These are phyloP conservation scores for Ogataea haglerorum DNA, from an alignment of 805 yeast species.

Conservation along the genomic window DNA sequence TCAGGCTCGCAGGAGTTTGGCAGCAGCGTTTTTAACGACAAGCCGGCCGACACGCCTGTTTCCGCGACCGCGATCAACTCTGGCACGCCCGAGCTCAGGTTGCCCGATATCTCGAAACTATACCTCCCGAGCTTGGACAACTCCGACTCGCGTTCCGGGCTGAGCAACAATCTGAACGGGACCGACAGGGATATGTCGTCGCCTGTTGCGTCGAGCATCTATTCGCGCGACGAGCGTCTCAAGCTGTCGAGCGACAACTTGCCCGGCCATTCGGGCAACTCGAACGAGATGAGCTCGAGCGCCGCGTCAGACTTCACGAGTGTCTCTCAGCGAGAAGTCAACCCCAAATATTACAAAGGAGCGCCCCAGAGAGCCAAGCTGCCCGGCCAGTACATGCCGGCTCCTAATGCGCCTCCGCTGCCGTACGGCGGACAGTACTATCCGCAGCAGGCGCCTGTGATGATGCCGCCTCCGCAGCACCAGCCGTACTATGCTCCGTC, in stretches of 20 bases:
- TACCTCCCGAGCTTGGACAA: conserved; percentile 8
- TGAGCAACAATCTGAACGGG: not conserved
- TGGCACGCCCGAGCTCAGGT: conserved; percentile 8
- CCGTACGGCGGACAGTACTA: conserved; percentile 23
- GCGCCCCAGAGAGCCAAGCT: conserved; percentile 25
- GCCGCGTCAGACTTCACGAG: conserved; percentile 68
- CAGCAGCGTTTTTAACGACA: conserved; percentile 6
- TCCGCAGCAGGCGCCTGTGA: conserved; percentile 21
- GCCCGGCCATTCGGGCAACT: conserved; percentile 7
- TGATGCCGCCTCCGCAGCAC: conserved; percentile 6
- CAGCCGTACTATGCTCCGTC: conserved; percentile 13
- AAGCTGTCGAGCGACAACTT: conserved; percentile 6
- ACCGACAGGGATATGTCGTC: not conserved
- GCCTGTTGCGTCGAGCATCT: conserved; percentile 4
- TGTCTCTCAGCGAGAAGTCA: conserved; percentile 72
- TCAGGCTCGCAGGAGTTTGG: conserved; percentile 1
- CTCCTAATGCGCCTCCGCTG: conserved; percentile 10
- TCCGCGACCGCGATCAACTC: conserved; percentile 7
- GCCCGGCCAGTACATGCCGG: conserved; percentile 23
- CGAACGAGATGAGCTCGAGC: conserved; percentile 23
- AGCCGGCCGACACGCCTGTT: conserved; percentile 4
- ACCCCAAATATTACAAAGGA: conserved; percentile 50
- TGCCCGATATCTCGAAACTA: conserved; percentile 18
- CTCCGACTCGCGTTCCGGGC: not conserved
- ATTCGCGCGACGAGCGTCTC: conserved; percentile 15